Evolutionary conservation across 148 eudicot genomes (phyloP), one percentile per base, ranked within the genome.

Genomic region (Nyssa sinensis): DNA sequence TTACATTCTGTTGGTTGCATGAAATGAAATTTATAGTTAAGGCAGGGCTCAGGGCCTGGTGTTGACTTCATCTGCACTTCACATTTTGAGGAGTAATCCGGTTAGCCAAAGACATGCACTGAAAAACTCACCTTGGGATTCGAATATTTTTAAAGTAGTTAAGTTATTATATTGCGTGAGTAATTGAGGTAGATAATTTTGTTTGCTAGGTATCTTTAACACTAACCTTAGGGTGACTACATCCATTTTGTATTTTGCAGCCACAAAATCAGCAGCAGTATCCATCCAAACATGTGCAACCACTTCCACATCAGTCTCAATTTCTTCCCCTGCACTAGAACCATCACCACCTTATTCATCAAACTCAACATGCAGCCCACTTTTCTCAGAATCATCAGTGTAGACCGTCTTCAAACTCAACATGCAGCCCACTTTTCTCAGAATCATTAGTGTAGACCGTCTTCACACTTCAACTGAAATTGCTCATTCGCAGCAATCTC

Each of bases 371-470:
- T 62, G 75, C 81, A 63, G 77, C 85, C 68, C 82, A 85, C 34
- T 80, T 83, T 79, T 83, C 89, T 71, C 91, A 88, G 59, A 71
- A 81, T 69, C 89, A 90, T 72, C 97, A 87, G 72, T 87, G 90
- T 81, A 89, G 83, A 28, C 88, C 86, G 44, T 76, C 91, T 64
- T 77, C 97, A 58, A 88, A 87, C 65, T 72, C 92, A n/a, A n/a
- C n/a, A n/a, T n/a, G n/a, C n/a, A n/a, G n/a, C n/a, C n/a, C n/a
- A n/a, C n/a, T n/a, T n/a, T n/a, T n/a, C n/a, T n/a, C n/a, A n/a
- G n/a, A n/a, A n/a, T n/a, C n/a, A n/a, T n/a, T n/a, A n/a, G n/a
- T n/a, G n/a, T n/a, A n/a, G n/a, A n/a, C n/a, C n/a, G n/a, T n/a
- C n/a, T n/a, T n/a, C n/a, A n/a, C n/a, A n/a, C n/a, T n/a, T n/a